Evolutionary conservation across 768 basidiomycete species (phyloP).

Genomic region (Sporobolomyces pararoseus): DNA sequence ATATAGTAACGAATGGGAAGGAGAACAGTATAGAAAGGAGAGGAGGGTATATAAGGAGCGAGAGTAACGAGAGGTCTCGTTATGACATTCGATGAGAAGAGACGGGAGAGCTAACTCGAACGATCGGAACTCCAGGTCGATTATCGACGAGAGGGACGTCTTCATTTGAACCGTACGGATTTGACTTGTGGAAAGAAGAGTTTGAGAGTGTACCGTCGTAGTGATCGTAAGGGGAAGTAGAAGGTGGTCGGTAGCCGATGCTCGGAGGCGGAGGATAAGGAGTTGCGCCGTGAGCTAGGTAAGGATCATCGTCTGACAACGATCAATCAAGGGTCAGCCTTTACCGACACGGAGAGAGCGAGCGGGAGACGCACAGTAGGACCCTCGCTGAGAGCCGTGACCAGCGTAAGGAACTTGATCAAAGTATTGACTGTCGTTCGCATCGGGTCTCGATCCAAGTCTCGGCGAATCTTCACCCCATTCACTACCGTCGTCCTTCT

Average conservation of each 20-base stretch:
- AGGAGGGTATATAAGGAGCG: background rate
- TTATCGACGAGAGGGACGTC: background rate
- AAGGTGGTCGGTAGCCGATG: background rate
- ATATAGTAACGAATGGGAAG: no score
- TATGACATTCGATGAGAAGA: conserved; percentile 2
- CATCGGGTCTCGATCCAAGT: background rate
- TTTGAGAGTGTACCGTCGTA: background rate
- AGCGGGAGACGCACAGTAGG: conserved; percentile 15
- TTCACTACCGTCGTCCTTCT: conserved; percentile 20
- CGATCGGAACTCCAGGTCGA: background rate
- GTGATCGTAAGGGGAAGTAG: conserved; percentile 9
- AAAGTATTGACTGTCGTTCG: conserved; percentile 18
- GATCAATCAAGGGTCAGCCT: no score
- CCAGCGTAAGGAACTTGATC: conserved; percentile 3
- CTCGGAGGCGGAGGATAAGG: conserved; percentile 5
- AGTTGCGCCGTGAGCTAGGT: background rate
- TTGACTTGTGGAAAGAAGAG: background rate
- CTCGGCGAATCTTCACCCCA: conserved; percentile 17
- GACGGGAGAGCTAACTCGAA: background rate
- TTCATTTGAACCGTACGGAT: background rate
- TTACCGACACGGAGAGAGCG: background rate
- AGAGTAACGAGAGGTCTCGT: background rate
- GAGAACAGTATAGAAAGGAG: no score
- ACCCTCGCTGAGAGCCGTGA: background rate
- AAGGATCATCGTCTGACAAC: conserved; percentile 20